Evolutionary conservation across 2,329 filamentous ascomycete genomes (phyloP), one percentile per base, ranked within the genome.

Genomic region (Aureobasidium sp.): DNA sequence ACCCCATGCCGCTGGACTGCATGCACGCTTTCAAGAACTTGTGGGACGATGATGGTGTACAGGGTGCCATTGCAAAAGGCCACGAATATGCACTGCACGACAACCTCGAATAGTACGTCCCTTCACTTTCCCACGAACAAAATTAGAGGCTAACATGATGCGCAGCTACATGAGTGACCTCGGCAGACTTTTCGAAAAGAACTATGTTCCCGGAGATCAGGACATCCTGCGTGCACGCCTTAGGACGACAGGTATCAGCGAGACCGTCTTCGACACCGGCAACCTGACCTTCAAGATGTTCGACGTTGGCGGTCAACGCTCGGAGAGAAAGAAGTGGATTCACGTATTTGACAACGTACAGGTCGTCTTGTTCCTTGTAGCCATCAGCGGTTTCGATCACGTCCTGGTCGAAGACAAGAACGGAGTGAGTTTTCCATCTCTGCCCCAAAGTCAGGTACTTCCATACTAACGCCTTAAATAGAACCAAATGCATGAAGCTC

Each of bases 321-420:
- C 91, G 7, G 92, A 97, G 79, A 87, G 92, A 74, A 97, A 97
- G 88, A 97, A 97, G 85, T 97, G 92, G 92, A 97, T 97, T 70
- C 92, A 97, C 81, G 96, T 92, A 80, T 97, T 97, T 77, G 92
- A 97, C 81, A 96, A 97, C 71, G 92, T 97, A 71, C 96, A 91
- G 9, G 96, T 92, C 11, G 96, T 97, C 69, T 88, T 97, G 42
- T 97, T 97, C 86, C 80, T 96, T 62, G 93, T 97, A 68, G 93
- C 93, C 77, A 96, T 97, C 70, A 96, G 91, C 68, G 92, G 96
- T 77, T 97, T 97, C 81, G 92, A 97, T 75, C 92, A 96, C 79
- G 82, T 96, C 65, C 84, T 97, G 49, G 96, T 97, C 75, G 92
- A 97, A 75, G 92, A 97, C 73, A 92, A 96, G 82, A 96, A 65